phyloP scores from a whole-genome alignment of 345 rosid genomes.

The Rhizophora apiculata region DNA sequence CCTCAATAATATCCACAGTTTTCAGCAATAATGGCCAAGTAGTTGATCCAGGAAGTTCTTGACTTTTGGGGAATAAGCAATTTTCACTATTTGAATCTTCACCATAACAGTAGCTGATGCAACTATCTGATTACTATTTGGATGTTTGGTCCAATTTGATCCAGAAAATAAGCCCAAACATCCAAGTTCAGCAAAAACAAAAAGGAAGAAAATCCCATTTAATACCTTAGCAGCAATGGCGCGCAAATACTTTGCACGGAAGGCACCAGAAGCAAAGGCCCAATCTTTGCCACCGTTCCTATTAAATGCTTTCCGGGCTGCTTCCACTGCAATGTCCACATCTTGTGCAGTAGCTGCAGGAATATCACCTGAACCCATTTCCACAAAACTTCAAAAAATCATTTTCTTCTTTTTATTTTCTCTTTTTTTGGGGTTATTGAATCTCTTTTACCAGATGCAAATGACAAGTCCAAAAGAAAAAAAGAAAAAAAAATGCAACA shows the following conservation, averaged over 20 bases:
- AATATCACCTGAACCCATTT: slow-evolving; percentile 59
- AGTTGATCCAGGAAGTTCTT: too few species aligned
- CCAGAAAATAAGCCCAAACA: too few species aligned
- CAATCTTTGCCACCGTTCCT: slow-evolving; percentile 81
- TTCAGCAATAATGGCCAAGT: too few species aligned
- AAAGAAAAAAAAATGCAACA: background rate
- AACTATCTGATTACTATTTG: too few species aligned
- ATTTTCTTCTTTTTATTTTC: background rate
- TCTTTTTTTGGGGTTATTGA: background rate
- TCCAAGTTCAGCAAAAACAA: background rate
- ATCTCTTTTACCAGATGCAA: background rate
- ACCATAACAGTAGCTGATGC: too few species aligned
- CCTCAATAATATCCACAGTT: background rate
- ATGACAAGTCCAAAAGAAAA: background rate
- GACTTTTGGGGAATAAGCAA: too few species aligned
- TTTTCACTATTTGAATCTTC: too few species aligned
- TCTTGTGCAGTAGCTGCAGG: slow-evolving; percentile 95
- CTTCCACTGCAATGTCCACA: slow-evolving; percentile 84
- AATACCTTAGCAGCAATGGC: slow-evolving; percentile 96
- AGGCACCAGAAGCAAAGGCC: slow-evolving; percentile 73
- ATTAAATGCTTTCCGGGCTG: slow-evolving; percentile 71
- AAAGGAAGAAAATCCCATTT: background rate
- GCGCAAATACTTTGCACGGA: slow-evolving; percentile 85
- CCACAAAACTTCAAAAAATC: slow-evolving; percentile 2
- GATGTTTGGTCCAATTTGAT: too few species aligned